These are phyloP conservation scores for Hylodesmum podocarpum DNA, from an alignment of 306 rosid genomes.

Conservation along the genomic window DNA sequence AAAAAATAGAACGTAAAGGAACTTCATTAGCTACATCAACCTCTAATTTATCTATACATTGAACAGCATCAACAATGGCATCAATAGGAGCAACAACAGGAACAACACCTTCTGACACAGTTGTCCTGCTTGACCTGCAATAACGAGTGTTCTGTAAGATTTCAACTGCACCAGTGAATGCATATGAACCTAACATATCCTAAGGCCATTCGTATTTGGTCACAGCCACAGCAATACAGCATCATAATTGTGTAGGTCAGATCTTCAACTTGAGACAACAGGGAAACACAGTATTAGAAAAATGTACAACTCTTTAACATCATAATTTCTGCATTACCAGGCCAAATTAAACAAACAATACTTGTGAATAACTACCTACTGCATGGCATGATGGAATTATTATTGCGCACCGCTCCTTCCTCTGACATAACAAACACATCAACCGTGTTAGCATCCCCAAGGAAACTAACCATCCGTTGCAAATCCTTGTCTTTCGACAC, in stretches of 20 bases:
- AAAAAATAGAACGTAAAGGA: slow-evolving; percentile 42
- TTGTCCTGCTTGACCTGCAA: slow-evolving; percentile 92
- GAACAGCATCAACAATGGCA: slow-evolving; percentile 38
- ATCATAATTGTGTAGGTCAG: slow-evolving; percentile 1
- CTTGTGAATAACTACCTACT: slow-evolving; percentile 69
- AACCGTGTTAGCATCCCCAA: slow-evolving; percentile 65
- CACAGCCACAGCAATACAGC: neutral
- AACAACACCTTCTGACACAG: slow-evolving; percentile 77
- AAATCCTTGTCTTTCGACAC: slow-evolving; percentile 92
- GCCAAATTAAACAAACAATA: slow-evolving; percentile 18
- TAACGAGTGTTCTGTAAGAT: slow-evolving; percentile 25
- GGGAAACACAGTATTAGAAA: neutral
- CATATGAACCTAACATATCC: neutral
- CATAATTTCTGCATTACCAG: slow-evolving; percentile 20
- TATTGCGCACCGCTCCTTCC: slow-evolving; percentile 64
- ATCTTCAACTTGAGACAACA: slow-evolving; percentile 9
- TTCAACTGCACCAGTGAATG: slow-evolving; percentile 11
- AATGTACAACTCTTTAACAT: slow-evolving; percentile 15
- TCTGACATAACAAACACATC: slow-evolving; percentile 73
- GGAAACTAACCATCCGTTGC: slow-evolving; percentile 87
- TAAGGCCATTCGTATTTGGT: slow-evolving; percentile 12
- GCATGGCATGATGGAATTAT: slow-evolving; percentile 73
- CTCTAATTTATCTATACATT: slow-evolving; percentile 40
- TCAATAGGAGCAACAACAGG: slow-evolving; percentile 57
- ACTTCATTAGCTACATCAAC: slow-evolving; percentile 44